Percentiles rank a stretch among this genome's conserved stretches.
phyloP scores from a whole-genome alignment of 2,329 filamentous ascomycete genomes.

The Talaromyces sp. region DNA sequence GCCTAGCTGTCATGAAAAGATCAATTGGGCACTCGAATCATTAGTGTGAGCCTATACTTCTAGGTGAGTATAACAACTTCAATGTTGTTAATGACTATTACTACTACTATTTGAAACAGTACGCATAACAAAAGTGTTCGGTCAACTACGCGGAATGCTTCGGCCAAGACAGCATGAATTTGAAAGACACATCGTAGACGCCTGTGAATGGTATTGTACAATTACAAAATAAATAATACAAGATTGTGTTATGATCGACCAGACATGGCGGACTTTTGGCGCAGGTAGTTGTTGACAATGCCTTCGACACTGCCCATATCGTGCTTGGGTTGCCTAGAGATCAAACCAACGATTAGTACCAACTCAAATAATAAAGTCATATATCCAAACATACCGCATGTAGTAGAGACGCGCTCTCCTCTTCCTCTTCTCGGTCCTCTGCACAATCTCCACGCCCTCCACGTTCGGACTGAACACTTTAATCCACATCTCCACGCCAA shows the following conservation, averaged over 20 bases:
- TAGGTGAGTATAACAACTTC: background rate
- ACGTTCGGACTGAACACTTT: slow-evolving; percentile 92
- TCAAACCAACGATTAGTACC: background rate
- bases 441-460: slow-evolving; percentile 86
- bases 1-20: too few relatives aligned
- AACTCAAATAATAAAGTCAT: background rate
- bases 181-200: background rate
- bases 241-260: slow-evolving; percentile 14
- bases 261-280: slow-evolving; percentile 44
- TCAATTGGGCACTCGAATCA: background rate
- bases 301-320: slow-evolving; percentile 82
- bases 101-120: too few relatives aligned
- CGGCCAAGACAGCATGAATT: background rate
- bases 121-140: background rate
- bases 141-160: background rate
- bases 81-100: background rate
- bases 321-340: slow-evolving; percentile 62
- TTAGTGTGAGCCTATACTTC: background rate
- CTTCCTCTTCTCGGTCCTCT: slow-evolving; percentile 76
- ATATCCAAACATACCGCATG: slow-evolving; percentile 55
- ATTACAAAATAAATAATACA: background rate
- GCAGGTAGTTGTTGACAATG: slow-evolving; percentile 63
- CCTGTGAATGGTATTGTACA: slow-evolving; percentile 1
- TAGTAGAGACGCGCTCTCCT: slow-evolving; percentile 84
- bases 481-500: slow-evolving; percentile 95